Percentiles rank a stretch among this genome's conserved stretches.
These are phyloP conservation scores for Candida smagusa DNA, from an alignment of 1,139 yeast species.

Conservation along the genomic window DNA sequence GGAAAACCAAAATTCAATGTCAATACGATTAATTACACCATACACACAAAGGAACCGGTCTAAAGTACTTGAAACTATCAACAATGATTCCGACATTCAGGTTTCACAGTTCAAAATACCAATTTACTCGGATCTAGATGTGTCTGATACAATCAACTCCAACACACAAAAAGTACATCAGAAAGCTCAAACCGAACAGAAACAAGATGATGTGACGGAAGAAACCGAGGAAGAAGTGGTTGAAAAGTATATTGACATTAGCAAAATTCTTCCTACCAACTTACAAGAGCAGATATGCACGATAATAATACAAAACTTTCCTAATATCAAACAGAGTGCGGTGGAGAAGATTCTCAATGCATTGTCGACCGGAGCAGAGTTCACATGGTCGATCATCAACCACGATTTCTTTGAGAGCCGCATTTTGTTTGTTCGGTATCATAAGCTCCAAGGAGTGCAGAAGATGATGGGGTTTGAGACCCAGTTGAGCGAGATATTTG, in stretches of 20 bases:
- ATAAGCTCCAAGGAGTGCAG: slow-evolving; percentile 11
- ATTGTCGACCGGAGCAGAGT: slow-evolving; percentile 11
- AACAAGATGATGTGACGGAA: slow-evolving; percentile 1
- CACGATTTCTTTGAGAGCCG: slow-evolving; percentile 25
- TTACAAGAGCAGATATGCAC: slow-evolving; percentile 38
- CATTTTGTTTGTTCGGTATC: slow-evolving; percentile 26
- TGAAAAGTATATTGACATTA: slow-evolving; percentile 19
- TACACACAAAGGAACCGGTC: neutral
- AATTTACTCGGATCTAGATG: slow-evolving; percentile 15
- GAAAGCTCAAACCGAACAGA: neutral
- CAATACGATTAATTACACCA: no score
- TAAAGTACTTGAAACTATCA: neutral
- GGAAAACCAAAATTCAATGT: no score
- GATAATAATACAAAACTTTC: slow-evolving; percentile 33
- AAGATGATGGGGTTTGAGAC: slow-evolving; percentile 12
- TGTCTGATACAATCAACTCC: slow-evolving; percentile 18
- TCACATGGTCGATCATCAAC: slow-evolving; percentile 27
- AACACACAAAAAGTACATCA: slow-evolving; percentile 15
- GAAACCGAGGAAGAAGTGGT: slow-evolving; percentile 8
- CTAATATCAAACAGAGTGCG: slow-evolving; percentile 23
- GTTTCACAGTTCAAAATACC: slow-evolving; percentile 6
- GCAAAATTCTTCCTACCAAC: slow-evolving; percentile 26
- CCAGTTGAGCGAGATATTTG: slow-evolving; percentile 1
- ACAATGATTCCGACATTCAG: neutral
- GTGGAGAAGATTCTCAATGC: slow-evolving; percentile 28